A percentile compares a stretch with the other conserved stretches of the same genome.
phyloP scores from a whole-genome alignment of 495 filamentous ascomycete genomes.

The Talaromyces stipitatus region DNA sequence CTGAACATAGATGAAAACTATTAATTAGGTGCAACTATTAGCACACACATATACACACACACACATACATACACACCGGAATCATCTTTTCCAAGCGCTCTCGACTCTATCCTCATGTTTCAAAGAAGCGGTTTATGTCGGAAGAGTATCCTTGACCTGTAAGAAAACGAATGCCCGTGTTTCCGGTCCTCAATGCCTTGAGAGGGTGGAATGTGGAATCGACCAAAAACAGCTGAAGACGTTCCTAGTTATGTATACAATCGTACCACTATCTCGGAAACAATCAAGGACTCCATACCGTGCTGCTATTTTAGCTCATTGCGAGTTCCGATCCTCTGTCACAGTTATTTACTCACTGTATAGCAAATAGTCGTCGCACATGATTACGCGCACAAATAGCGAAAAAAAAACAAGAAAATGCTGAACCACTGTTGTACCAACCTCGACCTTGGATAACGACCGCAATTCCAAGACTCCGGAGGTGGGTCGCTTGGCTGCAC shows the following conservation, averaged over 20 bases:
- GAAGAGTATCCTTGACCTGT: neutral
- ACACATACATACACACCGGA: neutral
- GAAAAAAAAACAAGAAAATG: neutral
- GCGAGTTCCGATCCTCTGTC: too few species aligned
- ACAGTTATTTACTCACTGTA: too few species aligned
- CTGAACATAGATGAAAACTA: neutral
- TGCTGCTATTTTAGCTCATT: too few species aligned
- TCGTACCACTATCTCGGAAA: too few species aligned
- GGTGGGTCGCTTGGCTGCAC: neutral
- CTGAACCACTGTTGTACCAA: neutral
- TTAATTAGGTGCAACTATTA: too few species aligned
- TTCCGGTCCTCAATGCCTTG: neutral
- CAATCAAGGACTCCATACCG: too few species aligned
- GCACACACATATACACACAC: neutral
- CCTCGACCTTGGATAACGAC: neutral
- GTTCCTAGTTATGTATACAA: too few species aligned
- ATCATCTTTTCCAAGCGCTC: neutral
- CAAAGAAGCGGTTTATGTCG: neutral
- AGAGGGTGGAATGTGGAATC: neutral
- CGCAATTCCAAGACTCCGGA: neutral
- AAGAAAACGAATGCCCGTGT: neutral
- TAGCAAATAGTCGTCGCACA: too few species aligned
- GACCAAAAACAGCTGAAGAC: neutral
- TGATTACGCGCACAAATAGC: neutral
- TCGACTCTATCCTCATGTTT: neutral